A percentile compares a stretch with the other conserved stretches of the same genome.
phyloP scores from a whole-genome alignment of 768 basidiomycete genomes.

The Xerocomus brunneocitrinus region DNA sequence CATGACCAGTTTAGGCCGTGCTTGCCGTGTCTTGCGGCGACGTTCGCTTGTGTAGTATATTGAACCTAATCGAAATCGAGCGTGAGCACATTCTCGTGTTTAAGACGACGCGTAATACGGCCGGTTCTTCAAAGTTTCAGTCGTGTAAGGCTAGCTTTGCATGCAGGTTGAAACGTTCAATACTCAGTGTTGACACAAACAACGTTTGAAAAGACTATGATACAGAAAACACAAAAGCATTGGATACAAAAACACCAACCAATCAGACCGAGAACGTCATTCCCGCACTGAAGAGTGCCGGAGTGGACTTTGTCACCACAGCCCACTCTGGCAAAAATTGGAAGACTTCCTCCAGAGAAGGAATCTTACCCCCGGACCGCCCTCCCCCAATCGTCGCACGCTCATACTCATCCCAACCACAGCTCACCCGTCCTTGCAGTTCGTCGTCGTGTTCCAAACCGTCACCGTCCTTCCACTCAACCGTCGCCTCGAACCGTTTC shows the following conservation, averaged over 20 bases:
- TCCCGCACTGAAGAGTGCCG: constrained; percentile 56
- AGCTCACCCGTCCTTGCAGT: constrained; percentile 46
- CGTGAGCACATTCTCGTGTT: neutral
- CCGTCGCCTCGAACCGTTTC: constrained; percentile 46
- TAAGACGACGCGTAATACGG: no score
- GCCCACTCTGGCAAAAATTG: constrained; percentile 66
- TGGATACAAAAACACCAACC: neutral
- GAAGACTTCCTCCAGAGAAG: constrained; percentile 65
- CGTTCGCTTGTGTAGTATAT: neutral
- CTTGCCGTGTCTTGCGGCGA: neutral
- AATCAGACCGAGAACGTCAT: constrained; percentile 19
- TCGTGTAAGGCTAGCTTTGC: no score
- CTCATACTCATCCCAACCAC: constrained; percentile 68
- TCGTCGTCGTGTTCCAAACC: constrained; percentile 8
- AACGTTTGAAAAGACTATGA: neutral
- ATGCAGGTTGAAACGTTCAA: no score
- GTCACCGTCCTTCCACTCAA: constrained; percentile 41
- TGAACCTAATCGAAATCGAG: neutral
- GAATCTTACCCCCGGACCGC: constrained; percentile 44
- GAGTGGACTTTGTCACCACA: constrained; percentile 49
- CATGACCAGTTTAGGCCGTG: no score
- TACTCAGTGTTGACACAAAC: neutral
- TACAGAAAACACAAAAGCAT: neutral
- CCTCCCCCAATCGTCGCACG: constrained; percentile 49
- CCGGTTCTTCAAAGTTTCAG: no score